Conservation (phyloP, 176 grass and related monocot genomes). For the Cocos nucifera region DNA sequence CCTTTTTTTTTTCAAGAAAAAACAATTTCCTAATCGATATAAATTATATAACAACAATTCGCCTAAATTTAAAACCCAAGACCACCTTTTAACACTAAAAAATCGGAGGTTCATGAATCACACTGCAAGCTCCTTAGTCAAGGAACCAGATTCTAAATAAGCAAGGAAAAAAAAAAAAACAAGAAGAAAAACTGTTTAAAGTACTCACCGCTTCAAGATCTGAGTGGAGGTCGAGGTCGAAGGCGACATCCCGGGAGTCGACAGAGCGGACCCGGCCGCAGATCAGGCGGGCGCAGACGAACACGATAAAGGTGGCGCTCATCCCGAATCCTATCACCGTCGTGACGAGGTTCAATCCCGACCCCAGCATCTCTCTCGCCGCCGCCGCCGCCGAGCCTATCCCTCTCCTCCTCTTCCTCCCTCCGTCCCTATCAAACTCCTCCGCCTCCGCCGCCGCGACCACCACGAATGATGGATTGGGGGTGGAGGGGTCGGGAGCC, state of each 20-base stretch:
- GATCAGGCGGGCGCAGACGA: slow-evolving; percentile 85
- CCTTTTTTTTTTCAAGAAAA: too few species aligned
- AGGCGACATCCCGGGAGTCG: slow-evolving; percentile 22
- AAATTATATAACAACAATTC: too few species aligned
- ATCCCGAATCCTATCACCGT: slow-evolving; percentile 96
- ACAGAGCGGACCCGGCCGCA: slow-evolving; percentile 49
- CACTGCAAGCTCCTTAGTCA: too few species aligned
- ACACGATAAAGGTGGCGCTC: slow-evolving; percentile 94
- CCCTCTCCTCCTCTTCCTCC: neutral
- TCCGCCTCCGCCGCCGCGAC: neutral
- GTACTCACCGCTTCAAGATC: slow-evolving; percentile 55
- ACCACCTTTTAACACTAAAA: too few species aligned
- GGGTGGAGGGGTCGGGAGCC: slow-evolving; percentile 29
- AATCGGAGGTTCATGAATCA: too few species aligned
- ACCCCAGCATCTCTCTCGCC: slow-evolving; percentile 50
- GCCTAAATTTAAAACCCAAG: too few species aligned
- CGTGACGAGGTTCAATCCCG: slow-evolving; percentile 86
- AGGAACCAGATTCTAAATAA: too few species aligned
- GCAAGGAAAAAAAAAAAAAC: too few species aligned
- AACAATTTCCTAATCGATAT: too few species aligned
- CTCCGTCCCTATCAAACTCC: neutral
- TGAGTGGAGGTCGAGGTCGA: slow-evolving; percentile 59
- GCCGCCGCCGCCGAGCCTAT: too few species aligned
- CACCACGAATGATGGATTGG: neutral
- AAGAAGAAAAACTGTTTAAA: slow-evolving; percentile 6